Evolutionary conservation across 75 land plant genomes (phyloP), one percentile per base, ranked within the genome.

Genomic region (Cryptomeria japonica): DNA sequence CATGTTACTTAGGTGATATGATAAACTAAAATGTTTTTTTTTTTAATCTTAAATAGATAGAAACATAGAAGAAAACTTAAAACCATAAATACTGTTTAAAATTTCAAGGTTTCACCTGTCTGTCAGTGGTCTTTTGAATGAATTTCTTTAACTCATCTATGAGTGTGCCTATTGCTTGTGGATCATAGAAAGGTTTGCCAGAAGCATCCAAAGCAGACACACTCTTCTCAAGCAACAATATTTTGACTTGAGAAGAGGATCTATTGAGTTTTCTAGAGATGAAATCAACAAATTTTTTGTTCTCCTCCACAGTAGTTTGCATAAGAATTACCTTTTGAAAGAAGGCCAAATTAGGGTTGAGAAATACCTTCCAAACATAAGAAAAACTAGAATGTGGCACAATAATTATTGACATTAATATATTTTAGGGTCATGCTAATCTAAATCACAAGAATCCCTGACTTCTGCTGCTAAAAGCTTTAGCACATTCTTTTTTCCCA

Each of bases 241-340:
- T 88, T 80, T 90, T 87, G 51, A 98, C 89, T 87, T 92, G 95
- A 84, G 95, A 92, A 75, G 93, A 88, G 83, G 97, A 94, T 46
- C 88, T 87, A 83, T 97, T 98, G 87, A 98, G 49, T 84, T 96
- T 95, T 47, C 92, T 89, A 6, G 99, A 95, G 70, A 98, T 97
- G 83, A 98, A 98, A 49, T 80, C 70, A 86, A 97, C 99, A 92
- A 91, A 92, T 86, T 92, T 91, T 84, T 89, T 93, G 87, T 93
- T 98, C 86, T 98, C 99, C 25, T 96, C 96, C n/a, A 89, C 87
- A 0, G 97, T 98, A 36, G 99, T 98, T 55, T 99, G 89, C 97
- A 98, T 96, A n/a, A 98, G 86, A 55, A 99, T 90, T 47, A 98
- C 95, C 99, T 98, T 89, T 73, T 10, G 18, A 55, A 34, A 34